Base-by-base conservation (phyloP, 2,329 filamentous ascomycete species). In the Fusarium sp. region DNA sequence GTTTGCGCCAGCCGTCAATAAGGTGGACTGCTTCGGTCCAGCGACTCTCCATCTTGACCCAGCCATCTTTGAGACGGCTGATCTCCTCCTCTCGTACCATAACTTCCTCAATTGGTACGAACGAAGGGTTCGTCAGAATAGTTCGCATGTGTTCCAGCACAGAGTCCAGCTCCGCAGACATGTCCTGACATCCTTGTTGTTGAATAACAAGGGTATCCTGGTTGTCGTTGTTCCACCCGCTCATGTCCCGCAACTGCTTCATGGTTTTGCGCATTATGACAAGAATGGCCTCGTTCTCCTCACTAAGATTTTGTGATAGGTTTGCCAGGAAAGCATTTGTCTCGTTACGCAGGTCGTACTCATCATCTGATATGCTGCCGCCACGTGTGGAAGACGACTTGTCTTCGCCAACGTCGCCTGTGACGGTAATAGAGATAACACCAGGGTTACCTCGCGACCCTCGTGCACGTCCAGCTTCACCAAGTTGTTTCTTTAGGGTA, bases 61-160 rank as follows among this genome's bases (percentile, higher is more conserved):
- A 97, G 17, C 94, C 93, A 56, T 91, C 88, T 55, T 93, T 89
- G 47, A 99, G 83, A 51, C 92, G 87, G 52, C 87, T 85, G 68
- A 99, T 98, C 77, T 97, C 94, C 62, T 96, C 91, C 68, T 99
- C 95, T 55, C 95, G 89, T n/a, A 94, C 81, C 75, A 96, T 90
- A 3, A 99, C 93, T 77, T 98, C 96, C 73, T 98, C 96, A 22
- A 98, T 88, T 1, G 95, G 92, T 15, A 97, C 96, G 77, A 98
- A 99, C 4, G 94, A 97, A 2, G 96, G 96, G 75, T 98, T 98
- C 10, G 94, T 97, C 44, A 99, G 84, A 37, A 99, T 87, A 4
- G 87, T 91, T 68, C 92, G 88, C 67, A 99, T 86, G 75, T 97
- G 93, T 33, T 92, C 89, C 62, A 98, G 84, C 11, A 97, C 89